Base-by-base conservation (phyloP, 148 eudicot species). In the Agrostemma githago region DNA sequence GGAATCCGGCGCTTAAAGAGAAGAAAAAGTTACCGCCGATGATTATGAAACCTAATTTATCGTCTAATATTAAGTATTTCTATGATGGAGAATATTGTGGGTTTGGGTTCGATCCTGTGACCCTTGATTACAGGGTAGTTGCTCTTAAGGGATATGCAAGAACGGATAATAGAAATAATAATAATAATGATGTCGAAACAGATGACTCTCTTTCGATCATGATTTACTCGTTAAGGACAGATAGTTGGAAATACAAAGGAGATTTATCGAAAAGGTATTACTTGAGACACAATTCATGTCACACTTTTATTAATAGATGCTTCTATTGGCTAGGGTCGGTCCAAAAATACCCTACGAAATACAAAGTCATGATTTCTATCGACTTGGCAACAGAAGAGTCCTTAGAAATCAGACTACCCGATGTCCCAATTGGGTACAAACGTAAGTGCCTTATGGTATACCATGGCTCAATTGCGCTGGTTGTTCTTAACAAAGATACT, bases 1-100 rank as follows among this genome's bases (percentile, higher is more conserved):
- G 67, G 78, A 68, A 76, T 11, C 72, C 73, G 5, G 20, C 59
- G 4, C 71, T 42, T 4, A 21, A 68, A 42, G 72, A 76, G 67
- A 20, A 12, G 4, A 40, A 58, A 46, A 2, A 2, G 0, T 68
- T 68, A 48, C 72, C 72, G 8, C 4, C 10, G 0, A 6, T 76
- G 2, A 57, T 59, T 42, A 12, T 14, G 51, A 75, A 68, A 5
- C 67, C 66, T 12, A 44, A 68, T 67, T 41, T 57, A 9, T 8
- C 68, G 3, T 16, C 43, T 4, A 37, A 65, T 39, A 0, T 5
- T 0, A 39, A 48, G 9, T 48, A 48, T 48, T 48, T 7, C 4
- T 0, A 5, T 38, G 0, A 3, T 11, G 5, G 2, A 26, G 60
- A 60, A 3, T 16, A 0, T 69, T 69, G n/a, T n/a, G 73, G 79